Evolutionary conservation across 805 yeast species (phyloP), one percentile per base, ranked within the genome.

Genomic region (Ogataea pilisensis): DNA sequence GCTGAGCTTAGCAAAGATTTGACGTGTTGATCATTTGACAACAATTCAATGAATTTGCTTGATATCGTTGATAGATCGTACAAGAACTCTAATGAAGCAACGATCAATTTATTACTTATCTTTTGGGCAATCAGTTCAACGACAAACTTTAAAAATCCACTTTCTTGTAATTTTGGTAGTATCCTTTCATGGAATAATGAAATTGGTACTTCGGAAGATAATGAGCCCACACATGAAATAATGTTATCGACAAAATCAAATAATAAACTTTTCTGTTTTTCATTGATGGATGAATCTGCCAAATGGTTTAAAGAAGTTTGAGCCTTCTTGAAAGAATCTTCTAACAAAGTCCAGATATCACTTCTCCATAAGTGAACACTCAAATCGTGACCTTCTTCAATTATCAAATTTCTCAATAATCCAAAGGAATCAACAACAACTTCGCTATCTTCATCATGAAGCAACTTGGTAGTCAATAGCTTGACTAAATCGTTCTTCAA

Each of bases 331-430:
- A 86, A 63, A 2, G 80, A 75, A 4, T 58, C 48, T 35, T 71
- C 75, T 31, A 88, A 70, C 21, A 75, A 64, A 0, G 74, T 68
- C 85, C 95, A 82, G 31, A 91, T 78, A 46, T 84, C 79, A 14
- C 79, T 78, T 57, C 97, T 76, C 85, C 95, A 84, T 39, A 85
- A 60, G 58, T 76, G 78, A 17, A 77, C 75, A 21, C 88, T 78
- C 28, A 87, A 74, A 48, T 87, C 95, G 51, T 86, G 82, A 17
- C 96, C 97, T 63, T 89, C 95, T 55, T 87, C 95, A 39, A 87
- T 70, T 3, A 84, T 82, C 41, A 91, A 57, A 56, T 85, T 88
- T 58, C 96, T 75, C 47, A 93, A 65, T 19, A 91, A 66, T 1
- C 96, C 97, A 51, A 78, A 82, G 1, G 91, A 72, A 53, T 85